Conservation (phyloP, 371 early-diverging fungal genomes). For the Coemansia sp. region DNA sequence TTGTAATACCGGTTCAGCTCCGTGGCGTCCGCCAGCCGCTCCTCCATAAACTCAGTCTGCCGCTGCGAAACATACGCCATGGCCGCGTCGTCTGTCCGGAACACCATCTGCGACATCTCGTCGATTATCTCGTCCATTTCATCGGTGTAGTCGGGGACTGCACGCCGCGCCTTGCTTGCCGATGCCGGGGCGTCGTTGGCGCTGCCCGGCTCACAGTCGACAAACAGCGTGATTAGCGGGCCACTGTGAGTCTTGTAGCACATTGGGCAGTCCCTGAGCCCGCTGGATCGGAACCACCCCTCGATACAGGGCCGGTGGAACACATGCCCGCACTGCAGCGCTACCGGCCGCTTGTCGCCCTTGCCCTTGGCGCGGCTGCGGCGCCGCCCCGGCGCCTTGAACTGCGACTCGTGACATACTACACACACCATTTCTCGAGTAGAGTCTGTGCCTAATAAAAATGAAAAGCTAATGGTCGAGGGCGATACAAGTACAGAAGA, state of each 20-base stretch:
- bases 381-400: neutral
- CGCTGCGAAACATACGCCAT: too few relatives aligned
- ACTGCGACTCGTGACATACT: slow-evolving; percentile 19
- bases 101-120: neutral
- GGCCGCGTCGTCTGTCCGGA: neutral
- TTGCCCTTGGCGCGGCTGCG: neutral
- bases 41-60: too few relatives aligned
- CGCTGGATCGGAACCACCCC: slow-evolving; percentile 8
- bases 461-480: neutral
- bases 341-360: slow-evolving; percentile 10
- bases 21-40: too few relatives aligned
- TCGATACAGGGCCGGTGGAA: slow-evolving; percentile 27
- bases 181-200: too few relatives aligned
- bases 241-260: slow-evolving; percentile 9
- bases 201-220: slow-evolving; percentile 8
- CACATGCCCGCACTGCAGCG: slow-evolving; percentile 29
- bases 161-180: neutral
- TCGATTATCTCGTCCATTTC: neutral
- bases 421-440: slow-evolving; percentile 16
- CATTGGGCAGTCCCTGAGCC: slow-evolving; percentile 2
- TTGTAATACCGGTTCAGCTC: too few relatives aligned
- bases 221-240: slow-evolving; percentile 1
- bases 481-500: neutral
- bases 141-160: neutral
- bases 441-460: neutral